Evolutionary conservation across 1,139 yeast genomes (phyloP).

Genomic region (Geotrichum klebahnii): DNA sequence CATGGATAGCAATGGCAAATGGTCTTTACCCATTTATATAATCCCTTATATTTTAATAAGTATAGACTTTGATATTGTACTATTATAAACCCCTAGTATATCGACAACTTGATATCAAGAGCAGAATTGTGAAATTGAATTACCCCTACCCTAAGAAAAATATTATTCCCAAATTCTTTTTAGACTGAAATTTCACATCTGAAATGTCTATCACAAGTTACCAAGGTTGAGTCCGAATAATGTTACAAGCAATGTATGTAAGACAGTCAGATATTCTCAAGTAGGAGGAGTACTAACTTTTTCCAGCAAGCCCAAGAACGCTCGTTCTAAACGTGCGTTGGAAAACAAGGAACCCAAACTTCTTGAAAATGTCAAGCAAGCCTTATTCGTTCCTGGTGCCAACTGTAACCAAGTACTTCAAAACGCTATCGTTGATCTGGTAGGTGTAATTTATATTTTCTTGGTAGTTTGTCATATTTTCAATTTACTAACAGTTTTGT

Average conservation of each 20-base stretch:
- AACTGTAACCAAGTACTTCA: conserved; percentile 75
- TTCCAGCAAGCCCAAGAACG: conserved; percentile 73
- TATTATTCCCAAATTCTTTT: not conserved
- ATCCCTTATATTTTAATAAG: too few relatives aligned
- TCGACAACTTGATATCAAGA: too few relatives aligned
- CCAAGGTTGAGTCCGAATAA: not conserved
- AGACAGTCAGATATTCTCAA: not conserved
- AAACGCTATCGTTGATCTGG: conserved; percentile 81
- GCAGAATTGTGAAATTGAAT: too few relatives aligned
- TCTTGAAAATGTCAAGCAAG: conserved; percentile 84
- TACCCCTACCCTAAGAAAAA: too few relatives aligned
- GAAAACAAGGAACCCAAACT: conserved; percentile 85
- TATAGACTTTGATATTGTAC: too few relatives aligned
- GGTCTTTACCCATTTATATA: too few relatives aligned
- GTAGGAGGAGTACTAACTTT: not conserved
- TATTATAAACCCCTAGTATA: too few relatives aligned
- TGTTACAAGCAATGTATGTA: conserved; percentile 12
- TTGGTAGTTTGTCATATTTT: not conserved
- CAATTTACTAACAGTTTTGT: not conserved
- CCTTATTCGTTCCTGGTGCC: conserved; percentile 86
- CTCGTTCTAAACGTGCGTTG: conserved; percentile 91
- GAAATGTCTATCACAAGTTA: not conserved
- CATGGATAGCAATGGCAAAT: too few relatives aligned
- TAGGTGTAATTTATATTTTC: conserved; percentile 18
- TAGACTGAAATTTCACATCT: not conserved